Percentiles rank a stretch among this genome's conserved stretches.
These are phyloP conservation scores for Melampsora medusae DNA, from an alignment of 1,284 basidiomycete species.

Conservation along the genomic window DNA sequence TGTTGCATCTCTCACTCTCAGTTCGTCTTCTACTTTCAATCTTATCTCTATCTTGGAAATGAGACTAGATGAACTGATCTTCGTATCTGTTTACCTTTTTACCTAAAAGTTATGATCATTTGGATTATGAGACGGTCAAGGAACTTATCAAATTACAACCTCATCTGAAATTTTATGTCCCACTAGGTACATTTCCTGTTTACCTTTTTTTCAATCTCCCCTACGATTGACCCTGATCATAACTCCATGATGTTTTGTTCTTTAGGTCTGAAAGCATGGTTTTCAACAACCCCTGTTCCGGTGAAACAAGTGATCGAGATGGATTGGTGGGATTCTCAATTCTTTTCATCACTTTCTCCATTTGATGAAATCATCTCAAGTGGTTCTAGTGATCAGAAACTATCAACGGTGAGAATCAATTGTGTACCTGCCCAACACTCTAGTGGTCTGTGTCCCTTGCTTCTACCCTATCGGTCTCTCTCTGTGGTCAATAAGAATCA, in stretches of 20 bases:
- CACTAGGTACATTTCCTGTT: conserved; percentile 47
- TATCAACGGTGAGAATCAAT: conserved; percentile 46
- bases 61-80: background rate
- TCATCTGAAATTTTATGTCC: conserved; percentile 49
- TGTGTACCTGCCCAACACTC: conserved; percentile 53
- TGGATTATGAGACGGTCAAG: conserved; percentile 48
- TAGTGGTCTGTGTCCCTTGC: conserved; percentile 46
- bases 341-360: conserved; percentile 13
- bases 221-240: too few relatives aligned
- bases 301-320: conserved; percentile 47
- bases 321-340: conserved; percentile 51
- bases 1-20: conserved; percentile 52
- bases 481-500: background rate
- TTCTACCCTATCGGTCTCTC: background rate
- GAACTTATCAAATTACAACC: conserved; percentile 46
- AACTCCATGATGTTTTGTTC: background rate
- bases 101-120: conserved; percentile 51
- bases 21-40: conserved; percentile 44
- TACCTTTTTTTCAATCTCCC: background rate
- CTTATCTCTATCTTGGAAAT: background rate
- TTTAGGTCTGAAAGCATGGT: conserved; percentile 49
- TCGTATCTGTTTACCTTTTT: background rate
- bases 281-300: conserved; percentile 47
- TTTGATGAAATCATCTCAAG: conserved; percentile 10
- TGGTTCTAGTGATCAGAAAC: background rate